Evolutionary conservation across 495 filamentous ascomycete genomes (phyloP), one percentile per base, ranked within the genome.

Genomic region (Trichoderma reesei): DNA sequence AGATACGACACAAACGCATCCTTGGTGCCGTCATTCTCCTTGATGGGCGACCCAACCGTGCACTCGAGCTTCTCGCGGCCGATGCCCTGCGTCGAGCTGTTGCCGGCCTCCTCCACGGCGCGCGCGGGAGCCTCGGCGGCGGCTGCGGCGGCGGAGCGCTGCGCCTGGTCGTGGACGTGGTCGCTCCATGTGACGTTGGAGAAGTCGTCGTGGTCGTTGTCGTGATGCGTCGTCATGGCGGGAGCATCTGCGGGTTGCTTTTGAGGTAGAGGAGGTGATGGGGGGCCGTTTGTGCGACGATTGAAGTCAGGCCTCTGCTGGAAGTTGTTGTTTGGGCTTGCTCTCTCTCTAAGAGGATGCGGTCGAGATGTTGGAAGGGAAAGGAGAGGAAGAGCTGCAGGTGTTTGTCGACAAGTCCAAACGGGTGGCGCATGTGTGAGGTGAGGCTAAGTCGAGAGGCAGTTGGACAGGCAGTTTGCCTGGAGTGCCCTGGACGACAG

Each of bases 21-120:
- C 75, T 96, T 97, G 61, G 92, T 95, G n/a, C 95, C 93, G 70
- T 97, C 91, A 68, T 90, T 90, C 76, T 96, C 94, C 72, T 96
- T 97, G 69, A 90, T 80, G 18, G 94, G 92, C 48, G 85, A 80
- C 56, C 85, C 83, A 33, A 98, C 92, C 39, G 73, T 85, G 72
- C 91, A 96, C 69, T 96, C 90, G 51, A 98, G 82, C 34, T 84
- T 82, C 61, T 92, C 92, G 62, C 89, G 87, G 64, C 86, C 89
- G 66, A 90, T 79, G 59, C 88, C 89, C 66, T 59, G 65, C 67
- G 65, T 65, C 65, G 9, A 67, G 18, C 64, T 65, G 62, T 44
- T 65, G 20, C 39, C 39, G 18, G 65, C 33, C 16, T 69, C 68
- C 39, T 68, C 70, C 66, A 66, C 10, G 68, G 65, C 14, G 64